A percentile compares a stretch with the other conserved stretches of the same genome.
Evolutionary conservation across 768 basidiomycete species (phyloP).

Genomic region (Mycena kentingensis): DNA sequence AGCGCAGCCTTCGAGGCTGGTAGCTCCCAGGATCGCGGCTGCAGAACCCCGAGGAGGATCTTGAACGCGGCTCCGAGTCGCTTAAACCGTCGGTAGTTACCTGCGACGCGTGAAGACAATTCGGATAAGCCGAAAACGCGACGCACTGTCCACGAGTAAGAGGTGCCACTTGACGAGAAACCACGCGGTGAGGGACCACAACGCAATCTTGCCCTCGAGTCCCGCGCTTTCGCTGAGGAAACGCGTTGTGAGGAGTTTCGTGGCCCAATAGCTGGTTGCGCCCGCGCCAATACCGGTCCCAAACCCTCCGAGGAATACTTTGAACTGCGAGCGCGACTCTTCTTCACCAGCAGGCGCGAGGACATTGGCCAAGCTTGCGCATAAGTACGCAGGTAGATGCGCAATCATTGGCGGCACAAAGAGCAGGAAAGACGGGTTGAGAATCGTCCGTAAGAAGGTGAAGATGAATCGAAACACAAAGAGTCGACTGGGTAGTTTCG

Average conservation of each 20-base stretch:
- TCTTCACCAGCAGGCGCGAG: constrained; percentile 55
- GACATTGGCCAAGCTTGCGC: constrained; percentile 44
- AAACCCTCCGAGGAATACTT: constrained; percentile 59
- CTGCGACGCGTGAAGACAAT: constrained; percentile 16
- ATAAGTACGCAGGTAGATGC: constrained; percentile 60
- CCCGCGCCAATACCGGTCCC: constrained; percentile 37
- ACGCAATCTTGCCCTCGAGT: constrained; percentile 12
- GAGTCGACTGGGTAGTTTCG: constrained; percentile 29
- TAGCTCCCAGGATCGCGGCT: constrained; percentile 26
- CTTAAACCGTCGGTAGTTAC: constrained; percentile 41
- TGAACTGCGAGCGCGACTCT: constrained; percentile 72
- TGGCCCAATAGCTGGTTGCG: constrained; percentile 21
- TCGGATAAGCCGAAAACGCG: too few relatives aligned
- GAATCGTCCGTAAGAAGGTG: constrained; percentile 38
- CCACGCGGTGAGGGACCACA: constrained; percentile 28
- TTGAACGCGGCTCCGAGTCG: constrained; percentile 41
- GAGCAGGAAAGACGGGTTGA: constrained; percentile 42
- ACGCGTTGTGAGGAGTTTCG: constrained; percentile 12
- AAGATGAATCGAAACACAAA: constrained; percentile 18
- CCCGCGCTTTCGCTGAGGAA: constrained; percentile 7
- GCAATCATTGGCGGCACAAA: constrained; percentile 51
- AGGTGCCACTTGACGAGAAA: constrained; percentile 50
- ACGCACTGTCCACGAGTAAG: constrained; percentile 40
- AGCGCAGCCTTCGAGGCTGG: constrained; percentile 28
- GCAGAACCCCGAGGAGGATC: constrained; percentile 37